Base-by-base conservation (phyloP, 2,329 filamentous ascomycete species). In the Fonsecaea monophora region DNA sequence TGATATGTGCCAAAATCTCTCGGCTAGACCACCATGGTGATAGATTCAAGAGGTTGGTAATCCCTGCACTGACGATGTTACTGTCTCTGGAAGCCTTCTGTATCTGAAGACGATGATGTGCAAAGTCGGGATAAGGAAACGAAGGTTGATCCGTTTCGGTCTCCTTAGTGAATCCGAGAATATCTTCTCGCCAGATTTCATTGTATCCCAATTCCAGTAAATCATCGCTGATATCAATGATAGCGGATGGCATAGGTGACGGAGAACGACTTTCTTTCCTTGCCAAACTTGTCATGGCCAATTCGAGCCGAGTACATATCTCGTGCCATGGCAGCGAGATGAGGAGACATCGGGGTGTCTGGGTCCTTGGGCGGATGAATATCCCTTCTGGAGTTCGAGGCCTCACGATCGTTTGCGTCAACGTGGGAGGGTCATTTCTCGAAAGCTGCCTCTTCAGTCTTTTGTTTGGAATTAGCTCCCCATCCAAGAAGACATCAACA, bases 271-370 rank as follows among this genome's bases (percentile, higher is more conserved):
- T n/a, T 13, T 2, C 18, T 12, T 40, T 45, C 15, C 2, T 21
- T 9, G 40, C 21, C 8, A 15, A 32, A 21, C n/a, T 21, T 18
- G 18, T 6, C 32, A 45, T 18, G 12, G 42, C 45, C 13, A 60
- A 18, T 18, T 45, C 30, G 18, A 50, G 45, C 45, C 25, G 45
- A 50, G 30, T 10, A 15, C 38, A 60, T 40, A 61, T 50, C 30
- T 61, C 12, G 12, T 61, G 3, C 59, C 59, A 61, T 12, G 59
- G 59, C 45, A 61, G 18, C 8, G 35, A 34, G 53, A 61, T 13
- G n/a, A 50, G n/a, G 12, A 61, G 45, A 9, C 5, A n/a, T 30
- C 45, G 45, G 7, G 59, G 59, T 38, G n/a, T 3, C 9, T 13
- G 48, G 10, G 32, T 40, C 8, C 18, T 61, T 9, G 32, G 42